phyloP scores from a whole-genome alignment of 2,329 filamentous ascomycete species.

The Diaporthe vexans region DNA sequence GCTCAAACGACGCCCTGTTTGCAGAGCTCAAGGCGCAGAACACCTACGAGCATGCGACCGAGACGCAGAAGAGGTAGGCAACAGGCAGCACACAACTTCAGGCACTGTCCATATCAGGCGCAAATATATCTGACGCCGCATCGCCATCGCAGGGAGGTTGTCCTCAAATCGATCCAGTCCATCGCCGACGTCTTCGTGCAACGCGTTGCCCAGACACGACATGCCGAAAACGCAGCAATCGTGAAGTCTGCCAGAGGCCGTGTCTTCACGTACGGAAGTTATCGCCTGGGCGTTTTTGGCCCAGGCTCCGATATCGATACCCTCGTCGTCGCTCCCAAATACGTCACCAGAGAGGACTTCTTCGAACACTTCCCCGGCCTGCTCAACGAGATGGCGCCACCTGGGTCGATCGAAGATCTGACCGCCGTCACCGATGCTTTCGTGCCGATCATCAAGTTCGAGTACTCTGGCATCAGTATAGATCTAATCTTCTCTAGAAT shows the following conservation, averaged over 20 bases:
- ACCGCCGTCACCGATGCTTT: conserved; percentile 90
- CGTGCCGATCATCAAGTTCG: conserved; percentile 97
- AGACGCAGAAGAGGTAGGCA: conserved; percentile 83
- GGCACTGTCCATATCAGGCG: neutral
- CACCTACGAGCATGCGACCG: conserved; percentile 88
- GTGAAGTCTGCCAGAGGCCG: conserved; percentile 90
- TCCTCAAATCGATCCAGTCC: conserved; percentile 81
- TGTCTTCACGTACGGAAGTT: conserved; percentile 97
- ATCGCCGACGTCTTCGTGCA: conserved; percentile 91
- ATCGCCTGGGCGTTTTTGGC: conserved; percentile 91
- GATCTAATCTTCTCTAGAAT: conserved; percentile 92
- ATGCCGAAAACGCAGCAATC: conserved; percentile 78
- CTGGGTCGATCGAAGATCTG: conserved; percentile 86
- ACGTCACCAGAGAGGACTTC: conserved; percentile 90
- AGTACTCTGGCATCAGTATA: conserved; percentile 91
- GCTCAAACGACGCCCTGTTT: conserved; percentile 83
- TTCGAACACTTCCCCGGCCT: conserved; percentile 89
- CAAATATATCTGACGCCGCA: conserved; percentile 2
- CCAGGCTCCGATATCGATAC: conserved; percentile 99
- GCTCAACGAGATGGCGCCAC: conserved; percentile 80
- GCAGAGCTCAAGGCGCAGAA: conserved; percentile 89
- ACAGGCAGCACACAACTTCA: conserved; percentile 3
- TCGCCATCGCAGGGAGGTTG: conserved; percentile 68
- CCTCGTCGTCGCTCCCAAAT: conserved; percentile 90
- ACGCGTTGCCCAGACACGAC: conserved; percentile 81